Base-by-base conservation (phyloP, 148 eudicot genomes). In the Rhododendron simsii region DNA sequence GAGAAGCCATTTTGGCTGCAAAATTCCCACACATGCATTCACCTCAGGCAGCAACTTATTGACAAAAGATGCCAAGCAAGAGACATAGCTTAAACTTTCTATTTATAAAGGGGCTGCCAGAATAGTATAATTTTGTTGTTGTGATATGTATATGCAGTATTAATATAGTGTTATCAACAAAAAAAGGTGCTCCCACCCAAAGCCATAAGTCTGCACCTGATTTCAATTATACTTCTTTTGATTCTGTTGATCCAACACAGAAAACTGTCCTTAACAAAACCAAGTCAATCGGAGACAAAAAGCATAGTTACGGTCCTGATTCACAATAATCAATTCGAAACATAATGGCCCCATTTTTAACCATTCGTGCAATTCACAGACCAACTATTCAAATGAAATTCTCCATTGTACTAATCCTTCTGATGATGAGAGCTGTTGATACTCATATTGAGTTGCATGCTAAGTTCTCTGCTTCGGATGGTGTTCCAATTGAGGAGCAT, bases 171-270 rank as follows among this genome's bases (percentile, higher is more conserved):
- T 51, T 51, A 51, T 51, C 13, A 51, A 51, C 55, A 51, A 51
- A 51, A 50, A 21, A 88, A 81, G 81, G 85, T 86, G 75, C 45
- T 28, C 11, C 39, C 9, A n/a, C 16, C 76, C 45, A 30, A 9
- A 47, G 50, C 50, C 50, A 47, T 47, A 47, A 47, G 50, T 47
- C 50, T 9, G 50, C 12, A 23, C 14, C 39, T 26, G 35, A 12
- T 12, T 30, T 74, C 78, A 12, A 9, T 35, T 28, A 35, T 18
- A 35, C 1, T 74, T 5, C 37, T 11, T 74, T 6, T 7, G 44
- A 30, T 74, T 74, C 78, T 9, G 18, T 30, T 74, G 35, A 30
- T 74, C 15, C 14, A 16, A 33, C 23, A 10, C 78, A 11, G 1
- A 41, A 30, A 10, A 14, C 11, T 20, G 41, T 74, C n/a, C 39